Base-by-base conservation (phyloP, 768 basidiomycete species). In the Roridomyces roridus region DNA sequence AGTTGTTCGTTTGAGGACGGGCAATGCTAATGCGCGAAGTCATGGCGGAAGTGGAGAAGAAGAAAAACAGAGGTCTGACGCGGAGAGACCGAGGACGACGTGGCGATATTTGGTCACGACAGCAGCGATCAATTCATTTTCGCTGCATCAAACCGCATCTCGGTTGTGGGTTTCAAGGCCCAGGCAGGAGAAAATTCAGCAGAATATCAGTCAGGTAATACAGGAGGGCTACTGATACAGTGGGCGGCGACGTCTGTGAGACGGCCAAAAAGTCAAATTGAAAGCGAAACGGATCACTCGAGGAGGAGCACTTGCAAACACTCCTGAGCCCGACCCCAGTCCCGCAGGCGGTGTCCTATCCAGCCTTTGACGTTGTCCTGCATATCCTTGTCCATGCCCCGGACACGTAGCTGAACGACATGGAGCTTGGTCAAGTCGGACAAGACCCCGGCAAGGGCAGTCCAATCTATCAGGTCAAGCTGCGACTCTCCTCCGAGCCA, bases 11-110 rank as follows among this genome's bases (percentile, higher is more conserved):
- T 66, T 82, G 81, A 29, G 91, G 91, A 66, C 91, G 91, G 61
- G 84, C 86, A 60, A 93, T 90, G 74, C 76, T 89, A 72, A 93
- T 92, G 72, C 91, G 87, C 65, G 90, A 89, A 67, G 89, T 82
- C 90, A 92, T 92, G 73, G 77, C 72, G 70, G 74, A 67, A 65
- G 64, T 64, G 62, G 65, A 45, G 40, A 55, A 42, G 43, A 56
- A 50, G 42, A 57, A 63, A n/a, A n/a, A n/a, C n/a, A n/a, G n/a
- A 75, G 74, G 76, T 78, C 76, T 77, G 76, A 77, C 59, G 59
- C 65, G 55, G 73, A 75, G 75, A 25, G 20, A 24, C 34, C 36
- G 17, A 29, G 17, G 77, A 34, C 74, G 78, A 80, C 78, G 79
- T 80, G 79, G 80, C 78, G 68, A 62, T 63, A 51, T 43, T 51